Evolutionary conservation across 352 stramenopile genomes (phyloP).

Genomic region (Phytophthora vignae): DNA sequence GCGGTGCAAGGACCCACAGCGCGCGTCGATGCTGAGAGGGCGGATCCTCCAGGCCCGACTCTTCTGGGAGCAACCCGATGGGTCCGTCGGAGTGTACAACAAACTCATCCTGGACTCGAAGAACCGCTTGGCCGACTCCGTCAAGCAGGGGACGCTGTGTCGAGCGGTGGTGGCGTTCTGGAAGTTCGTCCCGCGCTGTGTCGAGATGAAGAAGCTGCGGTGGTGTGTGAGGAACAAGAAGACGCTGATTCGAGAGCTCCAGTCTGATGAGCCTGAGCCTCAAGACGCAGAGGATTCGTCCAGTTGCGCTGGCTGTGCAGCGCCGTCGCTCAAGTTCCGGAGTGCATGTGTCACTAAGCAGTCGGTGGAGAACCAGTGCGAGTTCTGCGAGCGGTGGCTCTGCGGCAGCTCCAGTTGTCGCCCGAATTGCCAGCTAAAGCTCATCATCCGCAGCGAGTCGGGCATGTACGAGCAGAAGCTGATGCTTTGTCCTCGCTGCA

Average conservation of each 20-base stretch:
- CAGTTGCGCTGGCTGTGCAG: slow-evolving; percentile 9
- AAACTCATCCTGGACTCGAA: slow-evolving; percentile 36
- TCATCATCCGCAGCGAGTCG: slow-evolving; percentile 27
- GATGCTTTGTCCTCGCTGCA: slow-evolving; percentile 23
- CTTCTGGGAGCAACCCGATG: slow-evolving; percentile 30
- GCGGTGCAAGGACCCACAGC: slow-evolving; percentile 3
- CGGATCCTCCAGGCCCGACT: slow-evolving; percentile 24
- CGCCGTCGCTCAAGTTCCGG: not conserved
- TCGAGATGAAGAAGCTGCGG: slow-evolving; percentile 36
- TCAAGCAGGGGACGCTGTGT: slow-evolving; percentile 30
- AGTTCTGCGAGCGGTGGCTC: slow-evolving; percentile 28
- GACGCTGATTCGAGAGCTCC: slow-evolving; percentile 18
- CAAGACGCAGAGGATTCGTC: not conserved
- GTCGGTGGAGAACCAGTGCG: slow-evolving; percentile 12
- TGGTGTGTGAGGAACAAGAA: slow-evolving; percentile 41
- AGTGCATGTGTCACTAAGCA: slow-evolving; percentile 4
- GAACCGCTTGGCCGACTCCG: slow-evolving; percentile 22
- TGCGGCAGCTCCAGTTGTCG: slow-evolving; percentile 23
- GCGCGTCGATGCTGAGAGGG: slow-evolving; percentile 12
- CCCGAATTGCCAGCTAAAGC: slow-evolving; percentile 22
- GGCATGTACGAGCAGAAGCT: slow-evolving; percentile 30
- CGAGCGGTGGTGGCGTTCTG: slow-evolving; percentile 22
- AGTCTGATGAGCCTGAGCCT: not conserved
- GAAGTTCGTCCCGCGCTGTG: slow-evolving; percentile 31
- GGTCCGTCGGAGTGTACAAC: slow-evolving; percentile 30